Base-by-base conservation (phyloP, 148 eudicot genomes). In the Fagopyrum tataricum region DNA sequence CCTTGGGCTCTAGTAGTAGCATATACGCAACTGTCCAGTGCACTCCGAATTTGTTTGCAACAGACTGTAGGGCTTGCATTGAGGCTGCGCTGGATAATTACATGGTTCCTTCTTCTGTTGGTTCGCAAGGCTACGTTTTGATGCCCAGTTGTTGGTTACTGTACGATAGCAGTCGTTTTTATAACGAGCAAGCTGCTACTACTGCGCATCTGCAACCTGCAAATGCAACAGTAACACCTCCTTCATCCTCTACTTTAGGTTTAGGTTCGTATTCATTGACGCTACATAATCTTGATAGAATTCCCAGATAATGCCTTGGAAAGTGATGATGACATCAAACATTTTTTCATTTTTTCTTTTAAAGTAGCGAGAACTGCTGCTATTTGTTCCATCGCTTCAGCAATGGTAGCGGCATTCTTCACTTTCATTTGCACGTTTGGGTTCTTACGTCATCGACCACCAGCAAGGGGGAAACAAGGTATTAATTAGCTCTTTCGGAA, bases 1-100 rank as follows among this genome's bases (percentile, higher is more conserved):
- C 18, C 23, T 12, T 3, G 20, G 18, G 18, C 17, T 69, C 40
- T 23, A 5, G 15, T 26, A 74, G 21, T 2, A 44, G 15, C 13
- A 12, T 74, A 52, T 74, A 74, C 44, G 81, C 46, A 11, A 71
- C 75, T 17, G 74, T 78, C 70, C 77, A 78, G 59, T 74, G 81
- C 44, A 78, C 59, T 6, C 81, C 81, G 7, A 67, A 70, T 40
- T 58, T 78, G 48, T 15, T 74, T 7, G 56, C 17, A 14, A 14
- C 13, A 17, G 70, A 74, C 2, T 78, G 81, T 46, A 53, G 12
- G 43, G 42, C 42, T 6, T 78, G 81, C 55, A 26, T 78, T 4
- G 46, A 13, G 43, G 2, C 5, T 4, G 21, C 15, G 49, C 0
- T 46, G 3, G 8, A 13, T 3, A 31, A 31, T 0, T 13, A 13